Evolutionary conservation across 1,139 yeast species (phyloP).

Genomic region (Scheffersomyces cryptocercus): DNA sequence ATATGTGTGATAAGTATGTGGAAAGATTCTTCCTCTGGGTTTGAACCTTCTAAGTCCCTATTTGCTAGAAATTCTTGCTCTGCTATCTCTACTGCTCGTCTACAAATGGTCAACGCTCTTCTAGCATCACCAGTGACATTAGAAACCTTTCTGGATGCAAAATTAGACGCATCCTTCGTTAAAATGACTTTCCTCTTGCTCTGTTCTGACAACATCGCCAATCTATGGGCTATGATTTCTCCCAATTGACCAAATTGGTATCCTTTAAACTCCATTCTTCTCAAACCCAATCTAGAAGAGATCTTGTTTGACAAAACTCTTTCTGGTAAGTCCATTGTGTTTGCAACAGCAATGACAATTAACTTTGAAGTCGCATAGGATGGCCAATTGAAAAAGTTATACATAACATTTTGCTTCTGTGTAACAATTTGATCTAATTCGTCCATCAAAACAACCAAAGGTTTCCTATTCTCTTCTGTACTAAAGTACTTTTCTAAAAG

Average conservation of each 20-base stretch:
- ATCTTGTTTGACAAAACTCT: slow-evolving; percentile 83
- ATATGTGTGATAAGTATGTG: slow-evolving; percentile 16
- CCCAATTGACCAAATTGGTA: slow-evolving; percentile 80
- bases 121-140: slow-evolving; percentile 98
- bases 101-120: slow-evolving; percentile 83
- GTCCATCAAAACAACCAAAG: slow-evolving; percentile 81
- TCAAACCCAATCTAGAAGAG: slow-evolving; percentile 85
- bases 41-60: slow-evolving; percentile 13
- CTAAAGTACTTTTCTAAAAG: slow-evolving; percentile 40
- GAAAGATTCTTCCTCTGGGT: slow-evolving; percentile 39
- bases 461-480: slow-evolving; percentile 33
- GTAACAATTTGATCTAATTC: slow-evolving; percentile 92
- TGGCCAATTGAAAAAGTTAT: slow-evolving; percentile 98
- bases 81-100: slow-evolving; percentile 89
- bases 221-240: slow-evolving; percentile 69
- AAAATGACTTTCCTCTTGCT: slow-evolving; percentile 44
- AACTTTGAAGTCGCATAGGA: slow-evolving; percentile 76
- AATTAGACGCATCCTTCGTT: slow-evolving; percentile 78
- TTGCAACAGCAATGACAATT: slow-evolving; percentile 90
- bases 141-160: slow-evolving; percentile 92
- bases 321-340: slow-evolving; percentile 97
- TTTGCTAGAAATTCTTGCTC: slow-evolving; percentile 51
- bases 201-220: slow-evolving; percentile 53
- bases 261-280: slow-evolving; percentile 86
- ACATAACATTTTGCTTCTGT: slow-evolving; percentile 84